Evolutionary conservation across 2,329 filamentous ascomycete genomes (phyloP), one percentile per base, ranked within the genome.

Genomic region (Drechslerella stenobrocha): DNA sequence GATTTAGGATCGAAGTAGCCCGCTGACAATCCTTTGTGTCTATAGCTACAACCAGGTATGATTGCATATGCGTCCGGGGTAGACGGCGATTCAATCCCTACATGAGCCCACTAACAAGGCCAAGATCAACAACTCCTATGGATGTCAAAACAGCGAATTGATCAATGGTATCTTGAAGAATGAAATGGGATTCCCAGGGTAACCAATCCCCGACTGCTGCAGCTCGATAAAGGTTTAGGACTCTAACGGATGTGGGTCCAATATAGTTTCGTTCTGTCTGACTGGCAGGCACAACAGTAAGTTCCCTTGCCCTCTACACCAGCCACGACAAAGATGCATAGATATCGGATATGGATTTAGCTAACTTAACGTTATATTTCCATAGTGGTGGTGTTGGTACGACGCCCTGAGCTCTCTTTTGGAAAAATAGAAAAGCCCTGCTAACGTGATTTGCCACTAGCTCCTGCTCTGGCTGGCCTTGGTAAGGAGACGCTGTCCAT

Each of bases 181-280:
- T 1, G 82, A 84, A 69, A 77, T 84, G 0, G 82, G 81, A 1
- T 84, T 84, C 70, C 79, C 81, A 72, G 75, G 73, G 58, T 65
- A 64, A 50, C 46, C 35, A 61, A 56, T 42, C 52, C 52, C 45
- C 35, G 44, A 35, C 30, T 28, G 26, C 32, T 26, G 34, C 44
- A 35, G 26, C 50, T 52, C 35, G 44, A 56, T 51, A 44, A 26
- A 45, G 24, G 44, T 32, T 20, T 64, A 20, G 1, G 11, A 13
- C 28, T 47, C 42, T 69, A 20, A 56, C 52, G 56, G n/a, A 34
- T 52, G 63, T 59, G 52, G 56, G 34, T 48, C 45, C 51, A 50
- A 53, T n/a, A n/a, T 22, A 59, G 53, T 18, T 69, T 69, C 63
- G 32, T 57, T 23, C 23, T 53, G 23, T 70, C 52, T 55, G 63